These are phyloP conservation scores for Solidago caesia DNA, from an alignment of 129 eudicot species.

Conservation along the genomic window DNA sequence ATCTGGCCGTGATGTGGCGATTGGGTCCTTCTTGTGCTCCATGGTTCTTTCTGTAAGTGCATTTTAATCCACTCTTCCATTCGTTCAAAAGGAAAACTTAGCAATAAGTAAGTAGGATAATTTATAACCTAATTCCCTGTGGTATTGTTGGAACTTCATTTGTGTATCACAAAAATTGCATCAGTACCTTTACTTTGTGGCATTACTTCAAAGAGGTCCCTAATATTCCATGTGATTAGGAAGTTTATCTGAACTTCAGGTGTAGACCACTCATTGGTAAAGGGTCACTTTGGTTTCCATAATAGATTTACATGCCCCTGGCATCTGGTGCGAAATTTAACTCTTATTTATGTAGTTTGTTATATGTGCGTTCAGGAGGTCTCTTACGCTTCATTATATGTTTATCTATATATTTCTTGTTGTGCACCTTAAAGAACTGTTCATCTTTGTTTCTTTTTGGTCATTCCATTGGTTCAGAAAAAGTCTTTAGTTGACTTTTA, in stretches of 20 bases:
- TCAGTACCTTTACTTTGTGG: not conserved
- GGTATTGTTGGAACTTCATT: not conserved
- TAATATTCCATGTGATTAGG: not conserved
- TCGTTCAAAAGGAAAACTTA: not conserved
- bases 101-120: no score
- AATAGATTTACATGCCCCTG: not conserved
- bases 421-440: not conserved
- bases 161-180: not conserved
- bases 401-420: no score
- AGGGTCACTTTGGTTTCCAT: not conserved
- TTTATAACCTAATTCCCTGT: not conserved
- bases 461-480: not conserved
- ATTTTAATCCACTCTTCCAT: not conserved
- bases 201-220: not conserved
- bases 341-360: not conserved
- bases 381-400: no score
- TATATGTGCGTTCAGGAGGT: not conserved
- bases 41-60: constrained; percentile 80
- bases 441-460: not conserved
- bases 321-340: not conserved
- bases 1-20: constrained; percentile 75
- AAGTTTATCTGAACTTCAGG: not conserved
- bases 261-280: not conserved
- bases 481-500: not conserved
- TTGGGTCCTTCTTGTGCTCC: constrained; percentile 89